Percentiles rank a stretch among this genome's conserved stretches.
Conservation (phyloP, 2,329 filamentous ascomycete genomes). For the Diaporthe amygdali region DNA sequence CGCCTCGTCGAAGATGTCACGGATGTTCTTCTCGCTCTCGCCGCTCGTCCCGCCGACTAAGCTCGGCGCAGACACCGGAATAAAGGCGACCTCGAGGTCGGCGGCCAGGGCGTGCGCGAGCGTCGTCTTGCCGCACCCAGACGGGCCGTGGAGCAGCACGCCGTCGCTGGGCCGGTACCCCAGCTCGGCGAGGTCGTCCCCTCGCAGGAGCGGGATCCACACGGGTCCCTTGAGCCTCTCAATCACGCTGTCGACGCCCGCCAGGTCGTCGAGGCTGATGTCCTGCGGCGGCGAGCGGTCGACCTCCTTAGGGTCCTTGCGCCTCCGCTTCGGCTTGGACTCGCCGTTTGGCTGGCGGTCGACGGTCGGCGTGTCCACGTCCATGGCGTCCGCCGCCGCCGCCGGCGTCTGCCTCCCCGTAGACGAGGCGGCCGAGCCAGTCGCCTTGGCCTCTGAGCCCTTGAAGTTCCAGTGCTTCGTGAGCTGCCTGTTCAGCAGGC, state of each 20-base stretch:
- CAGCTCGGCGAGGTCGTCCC: constrained; percentile 68
- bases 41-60: constrained; percentile 88
- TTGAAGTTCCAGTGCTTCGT: constrained; percentile 45
- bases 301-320: constrained; percentile 54
- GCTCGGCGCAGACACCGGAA: constrained; percentile 81
- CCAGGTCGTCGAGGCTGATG: constrained; percentile 73
- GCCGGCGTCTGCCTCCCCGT: constrained; percentile 29
- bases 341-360: constrained; percentile 69
- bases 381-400: constrained; percentile 29
- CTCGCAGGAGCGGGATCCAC: constrained; percentile 73
- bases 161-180: constrained; percentile 75
- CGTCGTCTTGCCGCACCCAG: constrained; percentile 86
- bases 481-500: constrained; percentile 47
- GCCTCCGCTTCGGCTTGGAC: constrained; percentile 69
- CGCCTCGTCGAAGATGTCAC: constrained; percentile 87
- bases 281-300: constrained; percentile 71
- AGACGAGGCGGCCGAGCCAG: constrained; percentile 12
- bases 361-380: constrained; percentile 33
- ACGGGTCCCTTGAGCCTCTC: constrained; percentile 73
- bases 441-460: constrained; percentile 24
- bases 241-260: constrained; percentile 77
- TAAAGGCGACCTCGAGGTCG: constrained; percentile 76
- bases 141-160: constrained; percentile 81
- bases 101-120: constrained; percentile 82
- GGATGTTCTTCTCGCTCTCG: constrained; percentile 85